Evolutionary conservation across 305 asterid species (phyloP), one percentile per base, ranked within the genome.

Genomic region (Rubia occidens): DNA sequence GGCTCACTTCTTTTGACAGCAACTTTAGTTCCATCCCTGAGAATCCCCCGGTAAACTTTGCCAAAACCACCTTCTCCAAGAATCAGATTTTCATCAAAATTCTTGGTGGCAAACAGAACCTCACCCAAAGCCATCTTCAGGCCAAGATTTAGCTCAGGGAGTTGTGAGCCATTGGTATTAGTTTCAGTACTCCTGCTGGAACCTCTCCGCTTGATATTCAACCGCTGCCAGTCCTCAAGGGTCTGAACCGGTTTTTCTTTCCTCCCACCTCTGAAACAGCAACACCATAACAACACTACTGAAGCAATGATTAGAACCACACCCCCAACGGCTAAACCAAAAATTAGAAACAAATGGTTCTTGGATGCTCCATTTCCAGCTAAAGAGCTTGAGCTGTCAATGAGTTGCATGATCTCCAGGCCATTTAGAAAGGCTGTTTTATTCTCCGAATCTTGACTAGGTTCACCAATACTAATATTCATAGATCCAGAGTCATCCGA

Each of bases 31-130:
- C 88, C 88, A 14, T 71, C 71, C 42, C 73, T 73, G 37, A 82
- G 60, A 40, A 26, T 72, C 17, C 88, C 89, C 42, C 76, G 77
- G 75, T 86, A 86, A 54, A 85, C 92, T 60, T 85, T 86, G 65
- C 93, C 89, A 47, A 87, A 87, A 11, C 92, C 89, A 17, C 93
- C 93, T 37, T 82, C 79, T 3, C 89, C 88, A n/a, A 87, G 74
- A 65, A 83, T 59, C 70, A 78, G 45, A 5, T 71, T 73, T 4
- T 72, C 2, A 32, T 83, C 66, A 10, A 87, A 85, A 0, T 76
- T 67, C 1, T 75, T 78, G 0, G 93, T 87, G 8, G 93, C 88
- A 4, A 26, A 51, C 10, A 74, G 72, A 59, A 87, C 81, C 24
- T 78, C 85, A 0, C 78, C 32, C 0, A 87, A 70, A 39, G 85